Evolutionary conservation across 2,329 filamentous ascomycete species (phyloP), one percentile per base, ranked within the genome.

Genomic region (Aureobasidium sp.): DNA sequence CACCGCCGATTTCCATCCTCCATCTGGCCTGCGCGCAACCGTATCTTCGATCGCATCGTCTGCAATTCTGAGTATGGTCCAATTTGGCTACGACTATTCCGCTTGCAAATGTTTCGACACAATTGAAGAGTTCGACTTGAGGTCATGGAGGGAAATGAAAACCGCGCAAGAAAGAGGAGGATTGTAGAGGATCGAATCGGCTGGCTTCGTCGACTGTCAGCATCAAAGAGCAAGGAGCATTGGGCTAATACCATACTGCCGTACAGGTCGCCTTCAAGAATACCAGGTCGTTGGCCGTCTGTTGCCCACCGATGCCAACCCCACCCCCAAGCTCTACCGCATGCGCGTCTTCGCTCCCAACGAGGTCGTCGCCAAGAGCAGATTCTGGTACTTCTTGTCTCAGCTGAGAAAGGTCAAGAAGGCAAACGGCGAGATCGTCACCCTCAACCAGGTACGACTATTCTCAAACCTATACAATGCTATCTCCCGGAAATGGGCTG

Each of bases 401-500:
- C 95, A 96, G 86, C 87, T 99, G 76, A 88, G 90, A 79, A 99
- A 99, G 88, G 92, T 99, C 85, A 99, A 99, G 92, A 99, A 99
- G 91, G 89, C 93, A 78, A 97, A 95, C 78, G 94, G 94, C 81
- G 94, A 99, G 88, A 96, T 99, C 77, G 92, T 99, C 79, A 89
- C 86, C 80, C 81, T 97, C 82, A 97, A 97, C 85, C 84, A 88
- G 84, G 93, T 96, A 87, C 75, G 88, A 63, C 53, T 53, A 17
- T n/a, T 57, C 43, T 63, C 59, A 52, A 50, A 61, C 59, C 53
- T 64, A 47, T 57, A 51, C 55, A 59, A 59, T 51, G 55, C 62
- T 64, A 57, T 66, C 63, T 64, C 61, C 61, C 61, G 63, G 63
- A 57, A 62, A 62, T 62, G 61, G 65, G 62, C 65, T 66, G 59